Conservation (phyloP, 2,329 filamentous ascomycete species). For the Sclerotinia borealis region DNA sequence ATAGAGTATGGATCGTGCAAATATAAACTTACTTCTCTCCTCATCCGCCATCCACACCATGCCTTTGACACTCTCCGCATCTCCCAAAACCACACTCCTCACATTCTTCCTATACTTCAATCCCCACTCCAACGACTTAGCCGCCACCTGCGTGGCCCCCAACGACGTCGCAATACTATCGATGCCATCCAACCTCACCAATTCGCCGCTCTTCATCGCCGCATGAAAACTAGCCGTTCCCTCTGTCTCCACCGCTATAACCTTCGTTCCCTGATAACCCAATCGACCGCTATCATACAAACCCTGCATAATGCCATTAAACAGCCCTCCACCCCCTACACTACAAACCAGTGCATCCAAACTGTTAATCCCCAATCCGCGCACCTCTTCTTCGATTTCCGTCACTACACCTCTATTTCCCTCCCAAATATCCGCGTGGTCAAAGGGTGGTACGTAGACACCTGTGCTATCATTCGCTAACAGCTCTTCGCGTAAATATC, state of each 20-base stretch:
- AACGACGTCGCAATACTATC: conserved; percentile 70
- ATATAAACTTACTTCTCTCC: conserved; percentile 46
- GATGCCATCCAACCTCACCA: conserved; percentile 63
- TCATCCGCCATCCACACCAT: conserved; percentile 76
- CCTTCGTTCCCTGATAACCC: neutral
- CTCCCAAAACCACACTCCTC: conserved; percentile 57
- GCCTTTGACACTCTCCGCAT: conserved; percentile 74
- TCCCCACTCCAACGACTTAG: conserved; percentile 61
- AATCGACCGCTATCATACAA: conserved; percentile 27
- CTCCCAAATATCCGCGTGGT: conserved; percentile 61
- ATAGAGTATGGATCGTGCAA: no score
- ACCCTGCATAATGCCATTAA: conserved; percentile 70
- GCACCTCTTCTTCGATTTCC: conserved; percentile 28
- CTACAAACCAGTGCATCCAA: conserved; percentile 65
- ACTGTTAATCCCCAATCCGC: conserved; percentile 36
- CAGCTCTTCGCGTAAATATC: conserved; percentile 54
- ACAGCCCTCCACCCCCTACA: conserved; percentile 74
- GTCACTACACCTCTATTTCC: conserved; percentile 56
- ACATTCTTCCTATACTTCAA: conserved; percentile 40
- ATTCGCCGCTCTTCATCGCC: conserved; percentile 24
- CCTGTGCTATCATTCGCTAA: conserved; percentile 42
- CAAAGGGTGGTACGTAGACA: conserved; percentile 66
- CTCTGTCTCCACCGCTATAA: neutral
- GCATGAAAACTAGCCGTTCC: neutral
- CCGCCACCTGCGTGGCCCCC: conserved; percentile 66